These are phyloP conservation scores for Isabelozyma heimii DNA, from an alignment of 805 yeast species.

Conservation along the genomic window DNA sequence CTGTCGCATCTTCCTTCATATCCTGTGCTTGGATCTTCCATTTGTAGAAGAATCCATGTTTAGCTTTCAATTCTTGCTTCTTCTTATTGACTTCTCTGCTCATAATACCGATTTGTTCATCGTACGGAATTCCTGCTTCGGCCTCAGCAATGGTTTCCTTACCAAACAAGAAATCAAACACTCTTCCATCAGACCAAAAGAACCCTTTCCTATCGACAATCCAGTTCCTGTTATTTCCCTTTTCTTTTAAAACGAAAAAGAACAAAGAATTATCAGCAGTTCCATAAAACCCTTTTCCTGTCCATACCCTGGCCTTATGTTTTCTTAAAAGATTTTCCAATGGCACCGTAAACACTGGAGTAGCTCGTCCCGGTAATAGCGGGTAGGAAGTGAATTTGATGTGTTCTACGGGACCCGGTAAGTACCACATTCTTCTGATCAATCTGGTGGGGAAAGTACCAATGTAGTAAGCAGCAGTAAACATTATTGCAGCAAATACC, in stretches of 20 bases:
- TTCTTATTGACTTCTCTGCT: conserved; percentile 46
- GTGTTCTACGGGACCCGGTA: conserved; percentile 59
- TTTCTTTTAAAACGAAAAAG: conserved; percentile 68
- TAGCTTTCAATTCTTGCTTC: conserved; percentile 47
- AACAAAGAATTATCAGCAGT: conserved; percentile 73
- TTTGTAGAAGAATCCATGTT: conserved; percentile 62
- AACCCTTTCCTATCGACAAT: conserved; percentile 81
- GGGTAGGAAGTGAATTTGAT: conserved; percentile 74
- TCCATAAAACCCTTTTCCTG: conserved; percentile 87
- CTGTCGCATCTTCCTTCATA: conserved; percentile 23
- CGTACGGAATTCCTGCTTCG: conserved; percentile 64
- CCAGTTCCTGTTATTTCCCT: conserved; percentile 58
- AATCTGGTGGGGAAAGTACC: conserved; percentile 62
- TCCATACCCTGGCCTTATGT: conserved; percentile 67
- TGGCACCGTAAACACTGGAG: conserved; percentile 72
- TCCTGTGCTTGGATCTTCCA: conserved; percentile 42
- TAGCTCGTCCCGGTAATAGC: conserved; percentile 67
- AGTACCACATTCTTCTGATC: conserved; percentile 71
- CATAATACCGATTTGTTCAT: conserved; percentile 53
- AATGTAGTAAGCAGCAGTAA: conserved; percentile 27
- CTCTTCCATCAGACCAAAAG: conserved; percentile 91
- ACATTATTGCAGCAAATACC: conserved; percentile 23
- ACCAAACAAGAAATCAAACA: conserved; percentile 78
- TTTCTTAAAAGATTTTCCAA: conserved; percentile 53
- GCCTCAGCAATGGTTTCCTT: conserved; percentile 75